These are phyloP conservation scores for Boletus smithii DNA, from an alignment of 1,284 basidiomycete genomes.

Conservation along the genomic window DNA sequence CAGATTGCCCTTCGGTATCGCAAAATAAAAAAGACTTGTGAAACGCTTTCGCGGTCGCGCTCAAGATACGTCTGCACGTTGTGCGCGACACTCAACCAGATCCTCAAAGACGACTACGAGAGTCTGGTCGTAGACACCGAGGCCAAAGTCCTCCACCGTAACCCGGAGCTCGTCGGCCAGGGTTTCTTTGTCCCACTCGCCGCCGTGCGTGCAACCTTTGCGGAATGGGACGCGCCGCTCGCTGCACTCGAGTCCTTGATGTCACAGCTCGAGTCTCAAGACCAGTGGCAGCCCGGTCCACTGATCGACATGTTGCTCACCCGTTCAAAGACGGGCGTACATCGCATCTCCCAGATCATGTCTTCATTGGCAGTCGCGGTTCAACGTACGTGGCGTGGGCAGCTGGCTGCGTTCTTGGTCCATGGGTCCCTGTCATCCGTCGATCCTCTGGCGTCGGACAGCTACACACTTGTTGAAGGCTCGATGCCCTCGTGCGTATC, in stretches of 20 bases:
- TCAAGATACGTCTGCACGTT: constrained; percentile 78
- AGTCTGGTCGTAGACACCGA: constrained; percentile 77
- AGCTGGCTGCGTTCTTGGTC: constrained; percentile 73
- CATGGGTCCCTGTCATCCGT: constrained; percentile 65
- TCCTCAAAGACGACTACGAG: constrained; percentile 78
- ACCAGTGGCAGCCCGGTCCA: constrained; percentile 66
- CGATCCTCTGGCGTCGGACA: constrained; percentile 57
- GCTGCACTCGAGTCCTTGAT: constrained; percentile 63
- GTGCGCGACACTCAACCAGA: constrained; percentile 65
- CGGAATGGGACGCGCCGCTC: constrained; percentile 81
- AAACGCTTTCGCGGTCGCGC: constrained; percentile 50
- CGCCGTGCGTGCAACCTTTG: constrained; percentile 74
- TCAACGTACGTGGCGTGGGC: constrained; percentile 76
- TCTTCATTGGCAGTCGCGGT: constrained; percentile 65
- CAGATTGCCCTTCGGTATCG: constrained; percentile 70
- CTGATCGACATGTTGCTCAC: constrained; percentile 73
- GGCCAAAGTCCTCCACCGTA: constrained; percentile 68
- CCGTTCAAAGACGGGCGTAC: constrained; percentile 71
- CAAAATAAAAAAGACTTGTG: constrained; percentile 58
- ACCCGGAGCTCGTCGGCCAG: constrained; percentile 66
- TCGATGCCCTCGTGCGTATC: constrained; percentile 76
- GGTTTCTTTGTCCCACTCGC: constrained; percentile 82
- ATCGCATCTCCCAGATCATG: constrained; percentile 69
- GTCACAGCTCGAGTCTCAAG: constrained; percentile 53
- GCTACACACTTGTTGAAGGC: constrained; percentile 54